Conservation (phyloP, 163 green algal genomes). For the Chloroidium sp. region DNA sequence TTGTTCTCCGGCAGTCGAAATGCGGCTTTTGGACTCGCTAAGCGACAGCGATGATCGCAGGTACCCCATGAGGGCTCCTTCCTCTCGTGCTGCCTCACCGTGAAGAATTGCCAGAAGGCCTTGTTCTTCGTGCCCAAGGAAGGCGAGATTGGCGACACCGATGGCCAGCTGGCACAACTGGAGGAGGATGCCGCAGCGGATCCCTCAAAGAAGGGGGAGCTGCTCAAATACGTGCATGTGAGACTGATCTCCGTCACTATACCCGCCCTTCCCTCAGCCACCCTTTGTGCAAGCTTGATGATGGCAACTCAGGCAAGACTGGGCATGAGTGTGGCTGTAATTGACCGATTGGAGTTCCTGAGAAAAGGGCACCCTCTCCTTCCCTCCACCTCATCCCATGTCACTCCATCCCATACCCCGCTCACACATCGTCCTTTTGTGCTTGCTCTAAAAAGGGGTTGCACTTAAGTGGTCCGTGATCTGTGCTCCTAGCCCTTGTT, state of each 20-base stretch:
- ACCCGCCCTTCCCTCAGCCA: too few species aligned
- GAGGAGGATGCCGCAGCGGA: slow-evolving; percentile 44
- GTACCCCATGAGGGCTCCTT: slow-evolving; percentile 26
- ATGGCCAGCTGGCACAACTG: slow-evolving; percentile 37
- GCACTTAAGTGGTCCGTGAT: too few species aligned
- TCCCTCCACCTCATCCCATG: too few species aligned
- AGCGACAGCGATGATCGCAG: slow-evolving; percentile 4
- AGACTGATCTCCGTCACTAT: not conserved
- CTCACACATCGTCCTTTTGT: too few species aligned
- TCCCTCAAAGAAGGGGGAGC: slow-evolving; percentile 21
- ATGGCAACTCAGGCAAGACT: too few species aligned
- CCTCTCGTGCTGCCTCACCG: slow-evolving; percentile 66
- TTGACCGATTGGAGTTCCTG: too few species aligned
- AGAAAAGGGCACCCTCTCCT: too few species aligned
- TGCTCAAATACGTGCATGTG: slow-evolving; percentile 39
- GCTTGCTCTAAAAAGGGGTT: too few species aligned
- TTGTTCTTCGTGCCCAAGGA: slow-evolving; percentile 76
- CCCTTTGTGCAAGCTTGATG: too few species aligned
- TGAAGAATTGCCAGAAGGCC: slow-evolving; percentile 61
- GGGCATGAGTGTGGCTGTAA: too few species aligned
- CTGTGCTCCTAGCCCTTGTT: too few species aligned
- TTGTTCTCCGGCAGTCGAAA: not conserved
- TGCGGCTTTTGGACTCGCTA: not conserved
- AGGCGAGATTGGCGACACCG: slow-evolving; percentile 36
- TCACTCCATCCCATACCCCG: too few species aligned